phyloP scores from a whole-genome alignment of 345 rosid genomes.

The Salix brachista region DNA sequence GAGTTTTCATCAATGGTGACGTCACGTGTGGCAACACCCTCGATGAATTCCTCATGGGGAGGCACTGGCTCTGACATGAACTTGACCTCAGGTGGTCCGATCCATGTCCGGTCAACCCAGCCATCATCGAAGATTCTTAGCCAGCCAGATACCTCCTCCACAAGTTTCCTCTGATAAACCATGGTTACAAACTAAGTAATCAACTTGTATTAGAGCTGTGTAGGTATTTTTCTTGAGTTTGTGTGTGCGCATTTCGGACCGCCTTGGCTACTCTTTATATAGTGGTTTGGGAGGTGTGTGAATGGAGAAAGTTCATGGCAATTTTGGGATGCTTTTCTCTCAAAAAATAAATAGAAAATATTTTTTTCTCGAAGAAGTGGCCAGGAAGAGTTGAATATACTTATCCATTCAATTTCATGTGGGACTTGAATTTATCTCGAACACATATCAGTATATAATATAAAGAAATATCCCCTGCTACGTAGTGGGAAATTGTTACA shows the following conservation, averaged over 20 bases:
- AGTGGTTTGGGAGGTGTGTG: not conserved
- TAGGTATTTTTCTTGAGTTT: not conserved
- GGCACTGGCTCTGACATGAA: constrained; percentile 55
- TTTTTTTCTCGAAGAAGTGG: too few relatives aligned
- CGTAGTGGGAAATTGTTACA: too few relatives aligned
- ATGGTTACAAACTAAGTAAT: constrained; percentile 7
- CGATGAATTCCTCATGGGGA: constrained; percentile 39
- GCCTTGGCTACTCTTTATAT: not conserved
- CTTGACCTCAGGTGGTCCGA: constrained; percentile 56
- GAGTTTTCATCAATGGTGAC: constrained; percentile 27
- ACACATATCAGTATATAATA: too few relatives aligned
- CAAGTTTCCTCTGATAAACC: constrained; percentile 28
- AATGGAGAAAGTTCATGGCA: not conserved
- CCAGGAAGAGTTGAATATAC: too few relatives aligned
- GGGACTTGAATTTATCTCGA: too few relatives aligned
- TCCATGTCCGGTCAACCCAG: constrained; percentile 58
- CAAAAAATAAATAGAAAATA: not conserved
- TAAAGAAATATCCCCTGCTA: too few relatives aligned
- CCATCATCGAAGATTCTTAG: constrained; percentile 52
- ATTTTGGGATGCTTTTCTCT: not conserved
- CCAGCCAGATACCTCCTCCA: constrained; percentile 70
- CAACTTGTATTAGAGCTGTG: not conserved
- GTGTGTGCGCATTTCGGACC: not conserved
- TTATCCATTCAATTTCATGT: too few relatives aligned
- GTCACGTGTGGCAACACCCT: constrained; percentile 49